phyloP scores from a whole-genome alignment of 352 stramenopile genomes.

The Pythium monospermum region DNA sequence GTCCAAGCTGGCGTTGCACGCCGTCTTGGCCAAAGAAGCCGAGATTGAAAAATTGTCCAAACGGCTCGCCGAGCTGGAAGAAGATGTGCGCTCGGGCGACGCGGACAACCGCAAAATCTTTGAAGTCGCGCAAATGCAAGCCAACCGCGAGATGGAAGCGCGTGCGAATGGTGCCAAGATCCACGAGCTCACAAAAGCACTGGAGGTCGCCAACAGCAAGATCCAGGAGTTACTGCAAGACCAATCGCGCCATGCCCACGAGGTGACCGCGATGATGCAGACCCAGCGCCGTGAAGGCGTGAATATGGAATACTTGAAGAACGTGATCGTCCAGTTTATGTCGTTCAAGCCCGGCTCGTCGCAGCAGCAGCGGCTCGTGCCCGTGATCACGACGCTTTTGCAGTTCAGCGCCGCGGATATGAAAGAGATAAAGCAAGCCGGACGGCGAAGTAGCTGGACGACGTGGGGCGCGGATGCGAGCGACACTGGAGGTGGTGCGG shows the following conservation, averaged over 20 bases:
- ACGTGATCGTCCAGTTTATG: slow-evolving; percentile 89
- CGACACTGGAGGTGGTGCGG: too few species aligned
- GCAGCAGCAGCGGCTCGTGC: slow-evolving; percentile 68
- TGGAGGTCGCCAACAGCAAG: slow-evolving; percentile 40
- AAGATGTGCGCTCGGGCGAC: slow-evolving; percentile 80
- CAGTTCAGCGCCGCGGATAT: slow-evolving; percentile 77
- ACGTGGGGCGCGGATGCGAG: slow-evolving; percentile 49
- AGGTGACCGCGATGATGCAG: slow-evolving; percentile 72
- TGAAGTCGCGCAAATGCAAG: slow-evolving; percentile 81
- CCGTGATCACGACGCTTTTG: slow-evolving; percentile 80
- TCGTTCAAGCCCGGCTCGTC: slow-evolving; percentile 79
- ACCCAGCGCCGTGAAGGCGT: slow-evolving; percentile 79
- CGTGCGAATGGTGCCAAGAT: slow-evolving; percentile 50
- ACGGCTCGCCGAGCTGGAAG: slow-evolving; percentile 64
- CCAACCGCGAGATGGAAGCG: slow-evolving; percentile 67
- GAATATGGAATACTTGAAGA: slow-evolving; percentile 91
- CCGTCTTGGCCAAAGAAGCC: slow-evolving; percentile 73
- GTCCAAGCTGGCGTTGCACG: slow-evolving; percentile 79
- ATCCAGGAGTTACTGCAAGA: slow-evolving; percentile 54
- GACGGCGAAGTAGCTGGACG: slow-evolving; percentile 64
- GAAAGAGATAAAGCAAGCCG: slow-evolving; percentile 65
- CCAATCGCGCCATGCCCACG: slow-evolving; percentile 54
- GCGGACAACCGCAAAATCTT: slow-evolving; percentile 86
- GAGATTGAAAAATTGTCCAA: slow-evolving; percentile 55
- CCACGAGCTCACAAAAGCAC: slow-evolving; percentile 38